phyloP scores from a whole-genome alignment of 2,329 filamentous ascomycete genomes.

The Colletotrichum sp. region DNA sequence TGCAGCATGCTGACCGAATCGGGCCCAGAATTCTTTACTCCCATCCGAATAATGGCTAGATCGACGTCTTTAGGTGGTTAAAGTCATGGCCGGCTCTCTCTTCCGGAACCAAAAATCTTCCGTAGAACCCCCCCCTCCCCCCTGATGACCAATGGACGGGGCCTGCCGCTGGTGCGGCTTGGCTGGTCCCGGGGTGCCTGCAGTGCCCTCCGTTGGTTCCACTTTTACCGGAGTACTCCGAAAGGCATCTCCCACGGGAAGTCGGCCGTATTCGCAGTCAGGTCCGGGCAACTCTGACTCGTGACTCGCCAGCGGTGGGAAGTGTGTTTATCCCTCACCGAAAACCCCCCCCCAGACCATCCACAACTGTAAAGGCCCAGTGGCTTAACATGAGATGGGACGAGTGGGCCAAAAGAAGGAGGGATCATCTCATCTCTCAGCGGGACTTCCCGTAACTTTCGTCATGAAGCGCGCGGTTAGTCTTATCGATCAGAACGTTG shows the following conservation, averaged over 20 bases:
- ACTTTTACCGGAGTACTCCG: not conserved
- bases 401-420: not conserved
- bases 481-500: not conserved
- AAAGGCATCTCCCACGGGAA: not conserved
- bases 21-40: not conserved
- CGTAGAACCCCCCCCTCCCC: not conserved
- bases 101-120: not conserved
- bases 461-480: slow-evolving; percentile 18
- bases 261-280: not conserved
- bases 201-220: not conserved
- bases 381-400: not conserved
- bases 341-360: not conserved
- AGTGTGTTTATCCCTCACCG: not conserved
- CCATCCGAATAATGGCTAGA: not conserved
- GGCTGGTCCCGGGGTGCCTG: not conserved
- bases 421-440: not conserved
- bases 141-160: not conserved
- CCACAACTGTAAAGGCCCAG: not conserved
- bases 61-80: not conserved
- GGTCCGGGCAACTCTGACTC: not conserved
- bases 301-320: not conserved
- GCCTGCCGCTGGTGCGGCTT: not conserved
- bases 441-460: not conserved
- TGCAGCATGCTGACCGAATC: not conserved
- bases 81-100: not conserved